A percentile compares a stretch with the other conserved stretches of the same genome.
Evolutionary conservation across 176 grass and related monocot genomes (phyloP).

Genomic region (Zizania latifolia): DNA sequence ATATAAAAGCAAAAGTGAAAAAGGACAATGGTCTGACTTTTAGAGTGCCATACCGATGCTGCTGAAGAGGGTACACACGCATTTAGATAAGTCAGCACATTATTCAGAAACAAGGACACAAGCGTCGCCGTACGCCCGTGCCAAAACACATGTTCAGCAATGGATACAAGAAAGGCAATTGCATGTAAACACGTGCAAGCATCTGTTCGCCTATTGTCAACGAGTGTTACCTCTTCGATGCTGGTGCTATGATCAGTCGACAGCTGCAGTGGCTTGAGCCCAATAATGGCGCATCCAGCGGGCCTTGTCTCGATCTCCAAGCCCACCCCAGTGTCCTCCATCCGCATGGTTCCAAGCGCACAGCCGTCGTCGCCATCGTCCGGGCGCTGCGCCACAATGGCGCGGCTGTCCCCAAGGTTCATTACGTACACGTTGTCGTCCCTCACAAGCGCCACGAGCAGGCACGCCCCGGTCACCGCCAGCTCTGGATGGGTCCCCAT

Average conservation of each 20-base stretch:
- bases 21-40: not conserved
- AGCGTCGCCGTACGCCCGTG: not conserved
- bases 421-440: slow-evolving; percentile 92
- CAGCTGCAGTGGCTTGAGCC: slow-evolving; percentile 59
- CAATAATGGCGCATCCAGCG: slow-evolving; percentile 22
- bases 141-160: not conserved
- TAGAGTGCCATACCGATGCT: not conserved
- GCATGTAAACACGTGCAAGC: not conserved
- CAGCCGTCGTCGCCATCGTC: slow-evolving; percentile 9
- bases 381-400: slow-evolving; percentile 54
- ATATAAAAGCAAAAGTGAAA: not conserved
- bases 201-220: not conserved
- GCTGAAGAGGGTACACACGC: not conserved
- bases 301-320: slow-evolving; percentile 44
- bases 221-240: slow-evolving; percentile 62
- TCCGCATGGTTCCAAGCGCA: slow-evolving; percentile 14
- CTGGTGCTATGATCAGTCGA: slow-evolving; percentile 84
- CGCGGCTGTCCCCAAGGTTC: slow-evolving; percentile 93
- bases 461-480: slow-evolving; percentile 74
- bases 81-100: not conserved
- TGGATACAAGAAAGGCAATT: not conserved
- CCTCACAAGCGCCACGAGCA: slow-evolving; percentile 73
- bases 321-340: slow-evolving; percentile 36
- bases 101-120: slow-evolving; percentile 5
- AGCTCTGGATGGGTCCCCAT: slow-evolving; percentile 78